Conservation (phyloP, 2,329 filamentous ascomycete species). For the Grosmannia clavigera region DNA sequence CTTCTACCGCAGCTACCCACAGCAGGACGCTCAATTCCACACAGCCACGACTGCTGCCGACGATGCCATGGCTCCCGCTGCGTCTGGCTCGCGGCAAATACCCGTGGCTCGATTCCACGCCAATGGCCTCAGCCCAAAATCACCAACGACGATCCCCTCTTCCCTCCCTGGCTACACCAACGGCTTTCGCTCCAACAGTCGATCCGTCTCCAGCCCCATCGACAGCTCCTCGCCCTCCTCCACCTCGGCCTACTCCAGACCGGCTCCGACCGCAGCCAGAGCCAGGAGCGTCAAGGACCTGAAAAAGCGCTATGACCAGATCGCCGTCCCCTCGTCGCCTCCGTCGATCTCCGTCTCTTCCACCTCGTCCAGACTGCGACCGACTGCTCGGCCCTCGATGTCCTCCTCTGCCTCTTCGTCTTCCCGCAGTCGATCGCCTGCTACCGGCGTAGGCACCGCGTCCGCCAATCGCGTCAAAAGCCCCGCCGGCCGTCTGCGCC, state of each 20-base stretch:
- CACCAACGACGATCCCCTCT: conserved; percentile 14
- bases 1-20: conserved; percentile 13
- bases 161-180: conserved; percentile 25
- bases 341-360: background rate
- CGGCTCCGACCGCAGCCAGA: conserved; percentile 16
- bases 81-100: conserved; percentile 28
- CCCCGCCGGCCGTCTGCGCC: background rate
- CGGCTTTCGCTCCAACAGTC: conserved; percentile 29
- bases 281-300: conserved; percentile 71
- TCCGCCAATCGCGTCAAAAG: background rate
- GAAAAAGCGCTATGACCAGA: conserved; percentile 66
- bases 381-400: background rate
- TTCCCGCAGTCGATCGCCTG: background rate
- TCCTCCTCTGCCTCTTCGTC: background rate
- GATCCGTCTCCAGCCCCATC: conserved; percentile 45
- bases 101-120: conserved; percentile 33
- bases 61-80: conserved; percentile 28
- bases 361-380: background rate
- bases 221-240: conserved; percentile 23
- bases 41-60: conserved; percentile 1
- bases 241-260: background rate
- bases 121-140: conserved; percentile 31
- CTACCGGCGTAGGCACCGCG: background rate
- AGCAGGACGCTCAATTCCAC: background rate
- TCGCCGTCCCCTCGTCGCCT: conserved; percentile 13